Conservation (phyloP, 1,284 basidiomycete species). For the Inonotus obliquus region DNA sequence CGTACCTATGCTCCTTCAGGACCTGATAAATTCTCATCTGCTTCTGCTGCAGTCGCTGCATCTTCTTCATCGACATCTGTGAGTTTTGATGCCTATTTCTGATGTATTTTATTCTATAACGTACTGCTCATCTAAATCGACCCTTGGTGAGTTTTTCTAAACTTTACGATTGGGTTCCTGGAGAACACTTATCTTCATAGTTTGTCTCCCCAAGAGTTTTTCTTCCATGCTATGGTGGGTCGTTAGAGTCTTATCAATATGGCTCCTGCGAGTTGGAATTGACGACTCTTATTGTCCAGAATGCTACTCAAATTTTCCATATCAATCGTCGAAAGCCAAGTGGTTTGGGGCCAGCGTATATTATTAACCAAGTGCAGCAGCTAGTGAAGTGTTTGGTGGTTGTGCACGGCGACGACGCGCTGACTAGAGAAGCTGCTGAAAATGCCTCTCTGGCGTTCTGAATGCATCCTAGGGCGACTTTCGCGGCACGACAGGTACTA, state of each 20-base stretch:
- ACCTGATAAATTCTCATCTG: too few species aligned
- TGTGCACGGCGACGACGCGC: slow-evolving; percentile 79
- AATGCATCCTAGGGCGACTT: slow-evolving; percentile 87
- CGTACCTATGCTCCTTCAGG: too few species aligned
- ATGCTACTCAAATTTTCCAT: slow-evolving; percentile 96
- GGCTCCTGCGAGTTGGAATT: slow-evolving; percentile 93
- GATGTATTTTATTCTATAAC: too few species aligned
- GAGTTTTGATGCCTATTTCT: too few species aligned
- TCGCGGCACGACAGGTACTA: slow-evolving; percentile 82
- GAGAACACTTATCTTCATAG: slow-evolving; percentile 99
- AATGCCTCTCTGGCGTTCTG: slow-evolving; percentile 93
- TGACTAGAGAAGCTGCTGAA: slow-evolving; percentile 75
- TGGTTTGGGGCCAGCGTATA: slow-evolving; percentile 86
- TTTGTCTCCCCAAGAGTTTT: slow-evolving; percentile 97
- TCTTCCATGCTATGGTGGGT: slow-evolving; percentile 99
- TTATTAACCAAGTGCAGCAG: slow-evolving; percentile 76
- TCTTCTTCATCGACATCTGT: too few species aligned
- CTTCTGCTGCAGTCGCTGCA: too few species aligned
- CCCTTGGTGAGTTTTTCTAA: too few species aligned
- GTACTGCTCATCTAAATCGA: too few species aligned
- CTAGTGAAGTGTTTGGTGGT: slow-evolving; percentile 73
- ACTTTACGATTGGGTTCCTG: too few species aligned
- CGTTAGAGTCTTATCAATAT: slow-evolving; percentile 99
- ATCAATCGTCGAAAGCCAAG: slow-evolving; percentile 92
- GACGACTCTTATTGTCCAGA: slow-evolving; percentile 93